Evolutionary conservation across 495 filamentous ascomycete genomes (phyloP).

Genomic region (Penicillium ochrochloron): DNA sequence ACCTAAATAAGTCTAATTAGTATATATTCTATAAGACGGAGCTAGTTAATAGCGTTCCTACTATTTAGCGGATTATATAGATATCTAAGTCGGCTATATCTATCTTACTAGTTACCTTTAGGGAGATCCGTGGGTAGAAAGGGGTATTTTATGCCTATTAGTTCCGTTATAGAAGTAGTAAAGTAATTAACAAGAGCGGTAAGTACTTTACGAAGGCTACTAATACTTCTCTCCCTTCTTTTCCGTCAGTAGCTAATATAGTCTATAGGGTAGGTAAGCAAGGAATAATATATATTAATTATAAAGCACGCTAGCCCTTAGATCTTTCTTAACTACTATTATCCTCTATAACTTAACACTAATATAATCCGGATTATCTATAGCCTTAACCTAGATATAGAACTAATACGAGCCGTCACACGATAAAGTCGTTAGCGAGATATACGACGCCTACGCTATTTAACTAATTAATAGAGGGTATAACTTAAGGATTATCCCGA

Average conservation of each 20-base stretch:
- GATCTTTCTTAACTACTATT: not conserved
- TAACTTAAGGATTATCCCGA: not conserved
- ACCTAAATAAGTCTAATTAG: conserved; percentile 23
- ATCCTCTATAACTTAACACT: not conserved
- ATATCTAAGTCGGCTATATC: conserved; percentile 4
- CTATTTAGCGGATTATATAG: not conserved
- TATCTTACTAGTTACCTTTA: not conserved
- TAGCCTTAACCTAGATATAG: not conserved
- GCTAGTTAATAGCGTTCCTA: not conserved
- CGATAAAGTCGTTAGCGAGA: not conserved
- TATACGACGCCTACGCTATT: not conserved
- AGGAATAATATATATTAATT: not conserved
- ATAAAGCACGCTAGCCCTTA: not conserved
- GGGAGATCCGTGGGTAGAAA: conserved; percentile 6
- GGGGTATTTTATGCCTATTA: conserved; percentile 1
- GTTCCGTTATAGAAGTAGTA: conserved; percentile 4
- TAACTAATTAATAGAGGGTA: not conserved
- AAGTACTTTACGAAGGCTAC: not conserved
- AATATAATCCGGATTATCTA: not conserved
- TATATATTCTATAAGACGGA: conserved; percentile 23
- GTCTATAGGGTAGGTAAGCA: not conserved
- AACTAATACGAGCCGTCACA: not conserved
- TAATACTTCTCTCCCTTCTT: not conserved
- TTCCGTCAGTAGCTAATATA: not conserved
- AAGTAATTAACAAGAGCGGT: conserved; percentile 3